Conservation (phyloP, 2,329 filamentous ascomycete species). For the Paecilomyces dactylethromorphus region DNA sequence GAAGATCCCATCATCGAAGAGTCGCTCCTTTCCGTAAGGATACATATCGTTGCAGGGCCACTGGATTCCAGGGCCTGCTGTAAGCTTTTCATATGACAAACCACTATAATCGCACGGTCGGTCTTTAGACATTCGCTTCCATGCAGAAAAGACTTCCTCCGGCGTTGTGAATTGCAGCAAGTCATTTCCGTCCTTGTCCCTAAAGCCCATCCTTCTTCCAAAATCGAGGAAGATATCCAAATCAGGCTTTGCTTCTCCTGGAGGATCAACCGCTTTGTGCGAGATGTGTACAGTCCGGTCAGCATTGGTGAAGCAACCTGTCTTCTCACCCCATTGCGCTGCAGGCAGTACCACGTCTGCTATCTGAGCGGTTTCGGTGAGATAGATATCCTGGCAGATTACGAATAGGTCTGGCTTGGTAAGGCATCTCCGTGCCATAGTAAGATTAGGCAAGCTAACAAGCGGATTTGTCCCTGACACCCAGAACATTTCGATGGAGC, state of each 20-base stretch:
- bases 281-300: slow-evolving; percentile 34
- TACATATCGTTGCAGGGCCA: slow-evolving; percentile 30
- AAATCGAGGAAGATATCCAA: slow-evolving; percentile 32
- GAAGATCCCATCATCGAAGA: slow-evolving; percentile 27
- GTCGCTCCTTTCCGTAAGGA: slow-evolving; percentile 26
- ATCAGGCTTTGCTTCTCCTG: slow-evolving; percentile 29
- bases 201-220: slow-evolving; percentile 27
- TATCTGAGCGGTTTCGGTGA: slow-evolving; percentile 30
- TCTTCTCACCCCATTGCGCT: slow-evolving; percentile 34
- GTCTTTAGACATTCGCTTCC: slow-evolving; percentile 27
- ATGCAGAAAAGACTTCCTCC: slow-evolving; percentile 30
- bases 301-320: slow-evolving; percentile 33
- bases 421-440: slow-evolving; percentile 19
- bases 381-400: slow-evolving; percentile 31
- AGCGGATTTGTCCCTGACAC: slow-evolving; percentile 33
- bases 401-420: slow-evolving; percentile 28
- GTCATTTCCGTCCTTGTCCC: slow-evolving; percentile 24
- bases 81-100: slow-evolving; percentile 27
- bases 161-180: slow-evolving; percentile 22
- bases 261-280: slow-evolving; percentile 31
- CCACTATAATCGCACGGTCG: slow-evolving; percentile 30
- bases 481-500: slow-evolving; percentile 33
- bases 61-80: slow-evolving; percentile 30
- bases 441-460: slow-evolving; percentile 30
- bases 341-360: slow-evolving; percentile 33